Evolutionary conservation across 345 rosid genomes (phyloP).

Genomic region (Euphorbia pulcherrima): DNA sequence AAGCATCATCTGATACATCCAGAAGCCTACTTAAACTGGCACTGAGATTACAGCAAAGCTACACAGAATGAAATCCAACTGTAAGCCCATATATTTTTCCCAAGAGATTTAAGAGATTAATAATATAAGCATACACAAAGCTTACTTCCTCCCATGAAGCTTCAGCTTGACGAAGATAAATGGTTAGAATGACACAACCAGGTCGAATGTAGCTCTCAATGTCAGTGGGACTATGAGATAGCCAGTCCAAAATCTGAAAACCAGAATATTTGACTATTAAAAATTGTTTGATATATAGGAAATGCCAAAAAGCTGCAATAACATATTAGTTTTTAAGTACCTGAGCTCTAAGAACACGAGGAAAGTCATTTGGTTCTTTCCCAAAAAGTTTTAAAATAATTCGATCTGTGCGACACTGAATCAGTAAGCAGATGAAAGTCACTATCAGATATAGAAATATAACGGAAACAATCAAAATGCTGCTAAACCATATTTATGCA

Average conservation of each 20-base stretch:
- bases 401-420: slow-evolving; percentile 91
- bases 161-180: slow-evolving; percentile 82
- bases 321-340: slow-evolving; percentile 37
- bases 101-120: slow-evolving; percentile 7
- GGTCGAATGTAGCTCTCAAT: slow-evolving; percentile 99
- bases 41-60: slow-evolving; percentile 71
- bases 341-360: slow-evolving; percentile 76
- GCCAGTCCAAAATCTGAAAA: slow-evolving; percentile 89
- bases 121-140: slow-evolving; percentile 17
- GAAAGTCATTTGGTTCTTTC: slow-evolving; percentile 91
- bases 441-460: background rate
- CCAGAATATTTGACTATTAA: slow-evolving; percentile 21
- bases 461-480: background rate
- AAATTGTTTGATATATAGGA: slow-evolving; percentile 13
- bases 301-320: slow-evolving; percentile 8
- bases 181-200: slow-evolving; percentile 81
- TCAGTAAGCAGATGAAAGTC: slow-evolving; percentile 17
- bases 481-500: background rate
- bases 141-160: slow-evolving; percentile 91
- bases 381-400: slow-evolving; percentile 93
- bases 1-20: slow-evolving; percentile 60
- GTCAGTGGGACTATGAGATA: slow-evolving; percentile 92
- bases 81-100: slow-evolving; percentile 15
- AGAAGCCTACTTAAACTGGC: slow-evolving; percentile 78
- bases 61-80: slow-evolving; percentile 26